Conservation (phyloP, 306 rosid species). For the Calophaca sinica region DNA sequence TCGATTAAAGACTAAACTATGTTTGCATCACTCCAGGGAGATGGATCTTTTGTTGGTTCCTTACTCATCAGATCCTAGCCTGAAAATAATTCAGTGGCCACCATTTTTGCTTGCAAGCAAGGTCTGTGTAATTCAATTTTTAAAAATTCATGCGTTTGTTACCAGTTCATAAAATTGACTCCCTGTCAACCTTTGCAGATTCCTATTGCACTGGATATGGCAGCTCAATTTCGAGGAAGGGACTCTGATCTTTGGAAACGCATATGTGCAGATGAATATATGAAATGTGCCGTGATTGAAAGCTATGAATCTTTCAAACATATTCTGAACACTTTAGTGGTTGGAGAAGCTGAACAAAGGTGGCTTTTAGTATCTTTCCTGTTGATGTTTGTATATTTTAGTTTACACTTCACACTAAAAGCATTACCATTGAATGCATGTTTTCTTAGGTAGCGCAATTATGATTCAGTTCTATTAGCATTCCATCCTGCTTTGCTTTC, state of each 20-base stretch:
- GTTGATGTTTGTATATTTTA: slow-evolving; percentile 38
- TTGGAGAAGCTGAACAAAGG: slow-evolving; percentile 94
- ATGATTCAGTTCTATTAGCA: slow-evolving; percentile 22
- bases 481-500: slow-evolving; percentile 23
- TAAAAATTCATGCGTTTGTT: slow-evolving; percentile 34
- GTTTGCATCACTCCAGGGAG: slow-evolving; percentile 76
- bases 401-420: slow-evolving; percentile 35
- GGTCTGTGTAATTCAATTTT: slow-evolving; percentile 56
- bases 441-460: slow-evolving; percentile 7
- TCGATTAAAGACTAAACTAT: slow-evolving; percentile 45
- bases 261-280: slow-evolving; percentile 88
- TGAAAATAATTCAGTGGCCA: slow-evolving; percentile 96
- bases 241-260: slow-evolving; percentile 97
- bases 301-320: slow-evolving; percentile 86
- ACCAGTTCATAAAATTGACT: slow-evolving; percentile 46
- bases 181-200: slow-evolving; percentile 64
- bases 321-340: slow-evolving; percentile 69
- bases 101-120: slow-evolving; percentile 99
- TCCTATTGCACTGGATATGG: slow-evolving; percentile 94
- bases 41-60: slow-evolving; percentile 95
- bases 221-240: slow-evolving; percentile 83
- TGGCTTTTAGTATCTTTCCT: slow-evolving; percentile 45
- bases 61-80: slow-evolving; percentile 87
- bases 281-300: slow-evolving; percentile 94
- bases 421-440: slow-evolving; percentile 2